Evolutionary conservation across 495 filamentous ascomycete genomes (phyloP), one percentile per base, ranked within the genome.

Genomic region (Talaromyces ruber): DNA sequence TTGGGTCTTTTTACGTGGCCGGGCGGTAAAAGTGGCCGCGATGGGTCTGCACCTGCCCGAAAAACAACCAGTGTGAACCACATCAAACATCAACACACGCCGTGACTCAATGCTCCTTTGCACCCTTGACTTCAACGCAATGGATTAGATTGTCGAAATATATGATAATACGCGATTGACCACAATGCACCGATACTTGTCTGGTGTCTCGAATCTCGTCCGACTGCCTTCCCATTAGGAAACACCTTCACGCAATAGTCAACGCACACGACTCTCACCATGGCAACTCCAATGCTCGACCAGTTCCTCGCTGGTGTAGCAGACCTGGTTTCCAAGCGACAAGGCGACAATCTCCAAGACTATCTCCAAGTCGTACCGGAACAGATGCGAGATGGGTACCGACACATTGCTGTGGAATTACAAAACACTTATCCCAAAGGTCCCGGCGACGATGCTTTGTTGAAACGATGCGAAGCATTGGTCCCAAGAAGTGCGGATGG

Each of bases 381-480:
- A 45, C 37, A 51, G 16, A 60, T 60, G 59, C 24, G 59, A 50
- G 79, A 83, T 4, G 78, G 86, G 11, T 95, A 94, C 73, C 73
- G 76, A 58, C 76, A 82, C 51, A 87, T 96, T 68, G 82, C 84
- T 21, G 66, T 67, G 2, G 88, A 93, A 69, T 74, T 96, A 59
- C 84, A 79, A 62, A 69, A 78, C 16, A 66, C 71, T 7, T 92
- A 83, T 67, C 80, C 76, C 18, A 66, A 72, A 50, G 78, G 74
- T 59, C 77, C 78, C 25, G 71, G 75, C 29, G 79, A 82, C 18
- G 63, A 71, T 22, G 77, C 78, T 11, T 76, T 96, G 30, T 82
- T 87, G 64, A 80, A 79, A 55, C 81, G 82, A 59, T 82, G 82
- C 66, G 78, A 76, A 47, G 68, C 64, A 0, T 70, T 86, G 26